phyloP scores from a whole-genome alignment of 2,329 filamentous ascomycete genomes.

The Colletotrichum graminicola region DNA sequence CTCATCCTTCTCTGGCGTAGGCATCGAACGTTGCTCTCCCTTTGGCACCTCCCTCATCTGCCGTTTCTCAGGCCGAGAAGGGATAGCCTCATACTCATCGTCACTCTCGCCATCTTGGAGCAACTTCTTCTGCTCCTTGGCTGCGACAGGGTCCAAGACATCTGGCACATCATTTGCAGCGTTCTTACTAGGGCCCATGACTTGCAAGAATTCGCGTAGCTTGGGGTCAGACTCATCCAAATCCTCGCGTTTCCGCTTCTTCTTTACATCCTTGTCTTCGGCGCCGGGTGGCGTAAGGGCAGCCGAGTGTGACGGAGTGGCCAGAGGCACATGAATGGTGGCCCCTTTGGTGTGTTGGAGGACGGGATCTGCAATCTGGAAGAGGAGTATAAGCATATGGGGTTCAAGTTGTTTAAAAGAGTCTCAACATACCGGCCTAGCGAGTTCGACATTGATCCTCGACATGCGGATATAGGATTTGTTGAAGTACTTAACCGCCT shows the following conservation, averaged over 20 bases:
- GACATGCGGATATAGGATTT: conserved; percentile 96
- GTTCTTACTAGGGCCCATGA: conserved; percentile 75
- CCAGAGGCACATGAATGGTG: conserved; percentile 9
- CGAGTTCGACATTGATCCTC: conserved; percentile 89
- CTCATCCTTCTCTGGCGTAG: conserved; percentile 40
- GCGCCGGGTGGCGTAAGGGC: conserved; percentile 42
- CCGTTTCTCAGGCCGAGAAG: conserved; percentile 64
- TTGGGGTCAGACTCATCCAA: conserved; percentile 77
- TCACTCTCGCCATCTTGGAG: conserved; percentile 72
- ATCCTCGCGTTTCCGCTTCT: conserved; percentile 77
- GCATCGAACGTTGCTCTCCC: conserved; percentile 30
- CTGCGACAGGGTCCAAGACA: conserved; percentile 35
- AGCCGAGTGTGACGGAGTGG: conserved; percentile 37
- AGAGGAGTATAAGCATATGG: conserved; percentile 26
- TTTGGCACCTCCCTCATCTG: conserved; percentile 43
- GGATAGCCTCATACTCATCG: conserved; percentile 79
- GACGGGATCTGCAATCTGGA: conserved; percentile 57
- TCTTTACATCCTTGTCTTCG: conserved; percentile 48
- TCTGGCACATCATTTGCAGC: conserved; percentile 44
- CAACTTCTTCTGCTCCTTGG: conserved; percentile 49
- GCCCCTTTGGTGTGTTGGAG: conserved; percentile 46
- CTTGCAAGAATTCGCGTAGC: conserved; percentile 85
- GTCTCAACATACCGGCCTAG: conserved; percentile 66
- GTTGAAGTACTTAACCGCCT: conserved; percentile 95
- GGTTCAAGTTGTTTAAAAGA: not conserved